Evolutionary conservation across 2,329 filamentous ascomycete genomes (phyloP).

Genomic region (Capronia americana): DNA sequence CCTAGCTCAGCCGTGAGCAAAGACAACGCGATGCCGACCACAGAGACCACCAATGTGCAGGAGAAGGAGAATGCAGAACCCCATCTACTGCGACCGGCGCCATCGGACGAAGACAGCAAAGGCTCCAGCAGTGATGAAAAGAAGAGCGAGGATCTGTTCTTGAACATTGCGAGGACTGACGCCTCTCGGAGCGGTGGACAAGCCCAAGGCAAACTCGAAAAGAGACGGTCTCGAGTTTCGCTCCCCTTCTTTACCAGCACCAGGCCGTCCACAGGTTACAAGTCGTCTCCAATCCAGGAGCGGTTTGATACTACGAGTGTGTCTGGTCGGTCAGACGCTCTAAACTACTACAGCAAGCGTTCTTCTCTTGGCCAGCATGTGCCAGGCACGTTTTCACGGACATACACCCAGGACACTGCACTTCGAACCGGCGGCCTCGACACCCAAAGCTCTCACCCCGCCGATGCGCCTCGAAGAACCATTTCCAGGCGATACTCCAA

Average conservation of each 20-base stretch:
- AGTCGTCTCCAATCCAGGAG: constrained; percentile 31
- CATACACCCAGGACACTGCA: constrained; percentile 27
- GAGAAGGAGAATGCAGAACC: constrained; percentile 42
- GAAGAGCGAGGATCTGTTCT: constrained; percentile 54
- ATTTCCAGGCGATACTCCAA: constrained; percentile 36
- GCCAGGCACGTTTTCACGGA: constrained; percentile 29
- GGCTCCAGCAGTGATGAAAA: constrained; percentile 48
- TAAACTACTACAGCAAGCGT: constrained; percentile 36
- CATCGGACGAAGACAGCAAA: constrained; percentile 41
- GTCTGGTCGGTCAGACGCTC: constrained; percentile 29
- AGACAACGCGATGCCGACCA: constrained; percentile 38
- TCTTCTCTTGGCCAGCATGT: constrained; percentile 37
- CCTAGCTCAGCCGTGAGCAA: constrained; percentile 25
- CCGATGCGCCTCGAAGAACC: constrained; percentile 24
- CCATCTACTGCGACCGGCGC: constrained; percentile 25
- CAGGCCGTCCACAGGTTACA: constrained; percentile 34
- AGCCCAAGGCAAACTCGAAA: constrained; percentile 21
- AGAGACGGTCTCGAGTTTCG: constrained; percentile 38
- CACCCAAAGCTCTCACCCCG: constrained; percentile 20
- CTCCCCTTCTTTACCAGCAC: constrained; percentile 37
- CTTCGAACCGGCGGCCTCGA: constrained; percentile 21
- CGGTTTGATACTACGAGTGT: constrained; percentile 34
- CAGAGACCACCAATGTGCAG: constrained; percentile 41
- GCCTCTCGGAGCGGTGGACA: constrained; percentile 36
- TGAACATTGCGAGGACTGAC: constrained; percentile 55